Evolutionary conservation across 192 early-diverging fungal genomes (phyloP), one percentile per base, ranked within the genome.

Genomic region (Chytriomyces sp.): DNA sequence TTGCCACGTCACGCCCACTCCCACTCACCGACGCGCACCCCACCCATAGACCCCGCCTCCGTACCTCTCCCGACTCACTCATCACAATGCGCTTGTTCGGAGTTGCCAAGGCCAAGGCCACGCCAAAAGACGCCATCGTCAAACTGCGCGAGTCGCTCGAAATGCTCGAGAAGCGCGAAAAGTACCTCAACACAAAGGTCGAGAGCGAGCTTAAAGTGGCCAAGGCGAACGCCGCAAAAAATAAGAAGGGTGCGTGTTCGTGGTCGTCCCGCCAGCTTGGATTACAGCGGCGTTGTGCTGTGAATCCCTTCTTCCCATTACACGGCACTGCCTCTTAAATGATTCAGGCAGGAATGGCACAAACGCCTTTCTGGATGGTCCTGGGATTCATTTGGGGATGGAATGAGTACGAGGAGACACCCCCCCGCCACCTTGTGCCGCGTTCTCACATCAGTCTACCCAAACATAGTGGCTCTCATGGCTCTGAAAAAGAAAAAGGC

Each of bases 81-180:
- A n/a, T 49, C 40, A 39, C n/a, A 25, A 85, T 85, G 83, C 64
- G 80, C 39, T 77, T 86, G 25, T 86, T 86, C 75, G 77, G 84
- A 28, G 64, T 64, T 39, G 77, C 80, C 38, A 75, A 81, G 57
- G 72, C 71, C n/a, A 82, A 84, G 58, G 38, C 83, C 25, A 87
- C 90, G 36, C 88, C 97, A 63, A 98, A 97, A 77, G 94, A 96
- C 81, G 94, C 97, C 60, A 97, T 99, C 72, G 88, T 94, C 62
- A 89, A 91, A 77, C 85, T 99, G 65, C 86, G 93, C 63, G 96
- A 97, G 66, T 93, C 89, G 33, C 79, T 95, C 49, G 83, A 92
- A 58, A 97, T 96, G 93, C 88, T 99, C 34, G 96, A 96, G 75
- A 99, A 99, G 86, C 81, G 94, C 63, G 92, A 97, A 66, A 87